A percentile compares a stretch with the other conserved stretches of the same genome.
These are phyloP conservation scores for Syzygium jambos DNA, from an alignment of 345 rosid species.

Conservation along the genomic window DNA sequence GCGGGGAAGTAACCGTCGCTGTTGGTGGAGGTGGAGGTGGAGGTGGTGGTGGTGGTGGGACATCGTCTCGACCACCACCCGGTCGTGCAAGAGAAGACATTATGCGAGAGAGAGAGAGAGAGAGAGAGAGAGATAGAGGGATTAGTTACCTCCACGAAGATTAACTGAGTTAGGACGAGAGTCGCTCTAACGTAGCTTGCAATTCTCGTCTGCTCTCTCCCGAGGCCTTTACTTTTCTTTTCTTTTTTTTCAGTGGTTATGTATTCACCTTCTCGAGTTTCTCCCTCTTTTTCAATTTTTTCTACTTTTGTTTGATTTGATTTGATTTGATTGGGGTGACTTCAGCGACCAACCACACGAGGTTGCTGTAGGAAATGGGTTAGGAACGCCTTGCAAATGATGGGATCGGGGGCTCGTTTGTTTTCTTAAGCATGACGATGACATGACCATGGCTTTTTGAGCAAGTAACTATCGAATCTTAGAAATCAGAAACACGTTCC, in stretches of 20 bases:
- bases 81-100: neutral
- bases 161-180: neutral
- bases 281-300: neutral
- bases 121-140: neutral
- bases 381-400: neutral
- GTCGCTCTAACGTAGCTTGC: constrained; percentile 25
- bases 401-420: neutral
- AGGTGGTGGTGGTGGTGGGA: neutral
- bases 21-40: neutral
- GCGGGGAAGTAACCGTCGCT: neutral
- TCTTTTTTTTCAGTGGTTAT: neutral
- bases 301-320: neutral
- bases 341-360: neutral
- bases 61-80: neutral
- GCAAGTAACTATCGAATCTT: neutral
- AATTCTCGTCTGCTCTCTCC: constrained; percentile 8
- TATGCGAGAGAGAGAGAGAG: neutral
- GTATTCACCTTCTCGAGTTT: neutral
- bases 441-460: neutral
- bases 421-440: neutral
- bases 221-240: neutral
- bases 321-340: neutral
- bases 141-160: neutral
- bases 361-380: neutral
- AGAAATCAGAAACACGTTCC: neutral